Evolutionary conservation across 2,329 filamentous ascomycete genomes (phyloP).

Genomic region (Thielaviopsis populi): DNA sequence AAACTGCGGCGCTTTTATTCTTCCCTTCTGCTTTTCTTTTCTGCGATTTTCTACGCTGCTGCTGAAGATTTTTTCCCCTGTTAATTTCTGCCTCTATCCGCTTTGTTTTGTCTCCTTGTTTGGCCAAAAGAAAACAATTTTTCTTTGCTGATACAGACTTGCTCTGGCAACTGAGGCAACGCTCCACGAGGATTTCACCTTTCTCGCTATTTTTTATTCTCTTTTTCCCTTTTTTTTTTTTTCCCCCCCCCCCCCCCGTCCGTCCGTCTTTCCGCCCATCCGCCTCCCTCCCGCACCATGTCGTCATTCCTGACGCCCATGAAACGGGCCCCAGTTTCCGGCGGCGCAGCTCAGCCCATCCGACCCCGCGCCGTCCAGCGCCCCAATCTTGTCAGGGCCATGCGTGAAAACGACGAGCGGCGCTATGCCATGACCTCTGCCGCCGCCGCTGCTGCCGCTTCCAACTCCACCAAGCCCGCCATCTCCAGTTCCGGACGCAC

Average conservation of each 20-base stretch:
- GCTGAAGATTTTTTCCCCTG: too few relatives aligned
- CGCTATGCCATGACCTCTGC: constrained; percentile 23
- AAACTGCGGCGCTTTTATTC: too few relatives aligned
- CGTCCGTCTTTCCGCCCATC: not conserved
- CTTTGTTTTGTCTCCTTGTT: not conserved
- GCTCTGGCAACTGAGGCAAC: not conserved
- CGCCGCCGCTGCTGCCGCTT: constrained; percentile 22
- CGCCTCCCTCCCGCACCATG: constrained; percentile 24
- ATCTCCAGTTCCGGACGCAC: constrained; percentile 23
- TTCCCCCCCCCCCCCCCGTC: not conserved
- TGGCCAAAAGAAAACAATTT: not conserved
- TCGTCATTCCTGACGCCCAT: constrained; percentile 33
- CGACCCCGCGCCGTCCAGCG: constrained; percentile 26
- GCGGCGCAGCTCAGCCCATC: constrained; percentile 24
- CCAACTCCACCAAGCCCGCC: constrained; percentile 22
- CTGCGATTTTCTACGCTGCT: too few relatives aligned
- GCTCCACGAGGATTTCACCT: not conserved
- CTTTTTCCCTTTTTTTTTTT: not conserved
- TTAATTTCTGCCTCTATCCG: too few relatives aligned
- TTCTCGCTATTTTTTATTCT: too few relatives aligned
- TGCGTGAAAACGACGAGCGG: constrained; percentile 37
- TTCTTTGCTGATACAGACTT: not conserved
- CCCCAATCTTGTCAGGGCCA: constrained; percentile 35
- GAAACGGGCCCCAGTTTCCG: constrained; percentile 24
- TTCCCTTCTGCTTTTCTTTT: too few relatives aligned